Evolutionary conservation across 1,284 basidiomycete species (phyloP), one percentile per base, ranked within the genome.

Genomic region (Boletus subluridellus): DNA sequence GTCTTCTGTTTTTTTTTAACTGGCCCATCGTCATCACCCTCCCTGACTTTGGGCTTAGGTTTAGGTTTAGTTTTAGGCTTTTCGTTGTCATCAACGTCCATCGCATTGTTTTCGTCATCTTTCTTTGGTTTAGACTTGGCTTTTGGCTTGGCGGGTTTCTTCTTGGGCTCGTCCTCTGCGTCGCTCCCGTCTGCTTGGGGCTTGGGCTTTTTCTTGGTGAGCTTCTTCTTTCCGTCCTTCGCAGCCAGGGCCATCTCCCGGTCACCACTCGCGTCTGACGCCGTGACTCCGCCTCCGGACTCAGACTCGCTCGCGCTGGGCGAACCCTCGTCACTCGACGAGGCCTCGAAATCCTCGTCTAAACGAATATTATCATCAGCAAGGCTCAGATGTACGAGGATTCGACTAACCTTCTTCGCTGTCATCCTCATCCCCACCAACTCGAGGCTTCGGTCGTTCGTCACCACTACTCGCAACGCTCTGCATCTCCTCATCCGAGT

Each of bases 341-440:
- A 90, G 5, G 87, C 94, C 63, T 87, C 75, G 81, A 98, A 98
- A 77, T 97, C 95, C 71, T 95, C 95, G 68, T 90, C 89, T 65
- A 44, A 35, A 50, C 53, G 42, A 54, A 56, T 4, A 11, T 26
- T 7, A 73, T 57, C n/a, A 32, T 58, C 53, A 59, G 58, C 47
- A 37, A 41, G 46, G 5, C 12, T 11, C 10, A 10, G 28, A 46
- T 26, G 12, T 2, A 34, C 30, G 11, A 14, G 38, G n/a, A 26
- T 44, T 60, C 67, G 14, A 70, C 86, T 75, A 70, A 86, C 93
- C 93, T 65, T 91, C 88, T 69, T 93, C 91, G 60, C 85, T 89
- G 53, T 90, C 89, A 47, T 93, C 92, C 48, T 92, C 89, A 44
- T 81, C 80, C 4, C 79, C 82, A 24, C 78, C 78, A 11, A 78